Conservation (phyloP, 2,329 filamentous ascomycete genomes). For the Neofusicoccum cordaticola region DNA sequence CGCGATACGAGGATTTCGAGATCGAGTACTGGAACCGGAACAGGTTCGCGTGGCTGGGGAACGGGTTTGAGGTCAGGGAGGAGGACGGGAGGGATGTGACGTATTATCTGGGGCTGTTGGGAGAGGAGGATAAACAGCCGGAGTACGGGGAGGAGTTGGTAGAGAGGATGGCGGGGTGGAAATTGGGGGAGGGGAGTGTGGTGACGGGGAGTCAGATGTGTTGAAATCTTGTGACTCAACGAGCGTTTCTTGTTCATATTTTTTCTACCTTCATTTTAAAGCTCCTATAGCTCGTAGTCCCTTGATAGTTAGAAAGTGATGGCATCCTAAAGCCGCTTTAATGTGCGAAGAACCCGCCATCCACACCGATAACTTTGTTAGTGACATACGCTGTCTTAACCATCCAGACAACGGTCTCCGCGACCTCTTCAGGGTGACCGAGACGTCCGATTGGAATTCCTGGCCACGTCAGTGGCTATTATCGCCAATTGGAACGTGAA, state of each 20-base stretch:
- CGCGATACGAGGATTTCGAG: conserved; percentile 43
- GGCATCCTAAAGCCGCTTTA: background rate
- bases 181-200: background rate
- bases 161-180: conserved; percentile 36
- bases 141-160: conserved; percentile 40
- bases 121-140: conserved; percentile 39
- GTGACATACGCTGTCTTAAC: conserved; percentile 47
- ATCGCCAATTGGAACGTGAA: too few species aligned
- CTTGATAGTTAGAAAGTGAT: too few species aligned
- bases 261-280: too few species aligned
- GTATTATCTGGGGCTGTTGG: conserved; percentile 44
- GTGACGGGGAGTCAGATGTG: conserved; percentile 4
- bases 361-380: conserved; percentile 38
- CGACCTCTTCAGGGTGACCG: conserved; percentile 46
- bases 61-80: conserved; percentile 46
- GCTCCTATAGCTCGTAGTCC: too few species aligned
- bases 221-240: background rate
- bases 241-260: too few species aligned
- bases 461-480: conserved; percentile 17
- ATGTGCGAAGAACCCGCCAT: conserved; percentile 27
- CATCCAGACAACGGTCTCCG: conserved; percentile 49
- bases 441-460: conserved; percentile 46
- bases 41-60: conserved; percentile 42
- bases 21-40: conserved; percentile 41
- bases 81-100: conserved; percentile 48